These are phyloP conservation scores for Candida adriatica DNA, from an alignment of 805 yeast genomes.

Conservation along the genomic window DNA sequence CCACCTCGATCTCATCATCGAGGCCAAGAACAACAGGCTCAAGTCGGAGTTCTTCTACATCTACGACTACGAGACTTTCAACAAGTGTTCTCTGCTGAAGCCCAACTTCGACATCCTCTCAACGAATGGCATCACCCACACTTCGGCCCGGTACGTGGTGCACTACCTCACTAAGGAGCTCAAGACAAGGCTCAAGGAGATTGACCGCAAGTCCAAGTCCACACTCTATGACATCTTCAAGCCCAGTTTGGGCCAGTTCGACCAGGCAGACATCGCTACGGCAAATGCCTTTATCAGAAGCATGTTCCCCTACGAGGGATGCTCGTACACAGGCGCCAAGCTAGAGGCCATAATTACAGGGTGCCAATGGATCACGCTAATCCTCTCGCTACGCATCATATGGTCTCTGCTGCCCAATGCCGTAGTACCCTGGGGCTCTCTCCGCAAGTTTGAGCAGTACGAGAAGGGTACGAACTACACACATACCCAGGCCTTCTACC, in stretches of 20 bases:
- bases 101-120: slow-evolving; percentile 20
- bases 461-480: slow-evolving; percentile 20
- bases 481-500: slow-evolving; percentile 27
- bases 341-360: slow-evolving; percentile 20
- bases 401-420: slow-evolving; percentile 31
- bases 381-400: slow-evolving; percentile 25
- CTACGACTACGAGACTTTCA: slow-evolving; percentile 27
- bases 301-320: slow-evolving; percentile 32
- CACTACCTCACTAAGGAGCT: slow-evolving; percentile 27
- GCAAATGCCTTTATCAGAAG: slow-evolving; percentile 23
- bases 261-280: slow-evolving; percentile 23
- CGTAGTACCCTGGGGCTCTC: slow-evolving; percentile 30
- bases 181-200: slow-evolving; percentile 20
- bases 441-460: slow-evolving; percentile 21
- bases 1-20: slow-evolving; percentile 22
- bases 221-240: slow-evolving; percentile 26
- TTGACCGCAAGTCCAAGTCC: slow-evolving; percentile 15
- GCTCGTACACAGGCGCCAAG: slow-evolving; percentile 28
- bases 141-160: slow-evolving; percentile 28
- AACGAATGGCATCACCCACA: slow-evolving; percentile 23
- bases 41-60: slow-evolving; percentile 26
- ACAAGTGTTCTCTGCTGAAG: slow-evolving; percentile 21
- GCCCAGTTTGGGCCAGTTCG: slow-evolving; percentile 29
- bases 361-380: slow-evolving; percentile 22
- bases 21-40: slow-evolving; percentile 24